Percentiles rank a stretch among this genome's conserved stretches.
phyloP scores from a whole-genome alignment of 1,284 basidiomycete species.

The Ceratobasidium papillatum region DNA sequence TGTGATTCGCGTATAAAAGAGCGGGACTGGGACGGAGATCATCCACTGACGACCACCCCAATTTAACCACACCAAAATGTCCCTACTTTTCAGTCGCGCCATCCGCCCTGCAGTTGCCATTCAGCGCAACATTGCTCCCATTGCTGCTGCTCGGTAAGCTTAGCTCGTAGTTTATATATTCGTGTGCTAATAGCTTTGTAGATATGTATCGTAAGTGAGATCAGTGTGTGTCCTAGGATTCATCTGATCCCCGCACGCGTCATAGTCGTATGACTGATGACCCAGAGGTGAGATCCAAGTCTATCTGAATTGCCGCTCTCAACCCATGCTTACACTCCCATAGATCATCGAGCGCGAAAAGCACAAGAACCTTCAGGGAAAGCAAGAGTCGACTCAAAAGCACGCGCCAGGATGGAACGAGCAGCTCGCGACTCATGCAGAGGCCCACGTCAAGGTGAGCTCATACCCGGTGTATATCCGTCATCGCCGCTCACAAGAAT shows the following conservation, averaged over 20 bases:
- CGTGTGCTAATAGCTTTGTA: background rate
- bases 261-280: conserved; percentile 55
- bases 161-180: background rate
- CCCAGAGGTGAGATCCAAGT: conserved; percentile 58
- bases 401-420: conserved; percentile 81
- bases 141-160: conserved; percentile 9
- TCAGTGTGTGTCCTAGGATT: background rate
- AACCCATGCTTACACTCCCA: background rate
- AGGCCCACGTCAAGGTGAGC: conserved; percentile 72
- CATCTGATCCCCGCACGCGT: background rate
- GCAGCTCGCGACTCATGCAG: conserved; percentile 68
- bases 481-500: conserved; percentile 14
- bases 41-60: conserved; percentile 5
- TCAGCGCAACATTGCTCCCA: conserved; percentile 6
- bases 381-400: conserved; percentile 61
- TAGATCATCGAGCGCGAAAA: conserved; percentile 68
- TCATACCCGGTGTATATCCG: conserved; percentile 7
- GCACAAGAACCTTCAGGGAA: conserved; percentile 58
- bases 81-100: conserved; percentile 6
- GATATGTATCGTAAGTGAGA: conserved; percentile 5
- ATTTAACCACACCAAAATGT: background rate
- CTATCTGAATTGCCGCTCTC: background rate
- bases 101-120: conserved; percentile 24
- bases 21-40: background rate
- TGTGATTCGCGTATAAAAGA: conserved; percentile 9